Evolutionary conservation across 2,329 filamentous ascomycete species (phyloP).

Genomic region (Leptographium flavum): DNA sequence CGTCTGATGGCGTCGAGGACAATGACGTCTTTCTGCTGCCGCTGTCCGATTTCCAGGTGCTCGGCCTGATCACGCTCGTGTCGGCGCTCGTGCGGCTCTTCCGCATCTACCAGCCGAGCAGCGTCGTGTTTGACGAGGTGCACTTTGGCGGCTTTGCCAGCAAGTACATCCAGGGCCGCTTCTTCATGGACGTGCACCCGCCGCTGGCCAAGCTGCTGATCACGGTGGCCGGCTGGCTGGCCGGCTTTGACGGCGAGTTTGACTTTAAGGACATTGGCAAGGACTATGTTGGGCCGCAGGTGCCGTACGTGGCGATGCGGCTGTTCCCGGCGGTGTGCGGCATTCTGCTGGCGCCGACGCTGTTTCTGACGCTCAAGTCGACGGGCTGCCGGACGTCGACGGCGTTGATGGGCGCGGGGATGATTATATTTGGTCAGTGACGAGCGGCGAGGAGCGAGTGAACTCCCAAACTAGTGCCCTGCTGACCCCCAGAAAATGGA

Average conservation of each 20-base stretch:
- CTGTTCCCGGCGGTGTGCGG: conserved; percentile 82
- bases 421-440: conserved; percentile 78
- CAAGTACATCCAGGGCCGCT: conserved; percentile 98
- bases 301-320: conserved; percentile 97
- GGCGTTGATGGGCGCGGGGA: conserved; percentile 64
- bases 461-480: background rate
- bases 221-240: conserved; percentile 85
- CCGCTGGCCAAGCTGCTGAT: conserved; percentile 94
- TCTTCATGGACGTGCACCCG: conserved; percentile 99
- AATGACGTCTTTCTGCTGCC: conserved; percentile 87
- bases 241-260: conserved; percentile 88
- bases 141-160: conserved; percentile 97
- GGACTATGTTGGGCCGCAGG: conserved; percentile 86
- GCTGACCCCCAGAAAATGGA: conserved; percentile 59
- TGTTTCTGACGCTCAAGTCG: conserved; percentile 90
- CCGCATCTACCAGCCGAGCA: conserved; percentile 89
- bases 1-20: conserved; percentile 68
- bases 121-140: conserved; percentile 97
- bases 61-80: conserved; percentile 58
- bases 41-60: conserved; percentile 65
- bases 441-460: background rate
- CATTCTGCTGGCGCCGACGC: conserved; percentile 74
- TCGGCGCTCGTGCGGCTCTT: conserved; percentile 75
- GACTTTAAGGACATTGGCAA: conserved; percentile 99
- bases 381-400: conserved; percentile 78